Percentiles rank a stretch among this genome's conserved stretches.
These are phyloP conservation scores for Suillus tomentosus DNA, from an alignment of 768 basidiomycete species.

Conservation along the genomic window DNA sequence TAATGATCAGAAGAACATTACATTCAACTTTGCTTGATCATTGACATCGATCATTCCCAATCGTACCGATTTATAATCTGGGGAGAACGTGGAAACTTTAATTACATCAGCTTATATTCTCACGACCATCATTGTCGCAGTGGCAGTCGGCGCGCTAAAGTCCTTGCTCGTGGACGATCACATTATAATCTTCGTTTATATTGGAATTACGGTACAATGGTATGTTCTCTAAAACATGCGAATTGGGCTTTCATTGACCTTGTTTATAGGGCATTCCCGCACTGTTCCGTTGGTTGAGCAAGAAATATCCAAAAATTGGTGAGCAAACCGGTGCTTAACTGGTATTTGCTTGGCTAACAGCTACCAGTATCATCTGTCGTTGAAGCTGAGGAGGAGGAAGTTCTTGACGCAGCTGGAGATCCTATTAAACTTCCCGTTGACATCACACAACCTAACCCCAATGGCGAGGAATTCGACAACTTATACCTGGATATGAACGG, in stretches of 20 bases:
- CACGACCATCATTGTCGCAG: too few species aligned
- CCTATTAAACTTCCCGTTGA: slow-evolving; percentile 75
- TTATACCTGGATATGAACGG: slow-evolving; percentile 99
- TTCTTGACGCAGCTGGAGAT: slow-evolving; percentile 67
- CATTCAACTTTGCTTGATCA: too few species aligned
- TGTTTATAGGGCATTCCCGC: slow-evolving; percentile 88
- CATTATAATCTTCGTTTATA: background rate
- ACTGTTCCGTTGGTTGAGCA: slow-evolving; percentile 97
- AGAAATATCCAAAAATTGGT: slow-evolving; percentile 98
- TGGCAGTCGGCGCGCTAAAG: background rate
- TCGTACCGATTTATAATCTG: too few species aligned
- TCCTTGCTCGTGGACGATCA: slow-evolving; percentile 1
- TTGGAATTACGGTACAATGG: slow-evolving; percentile 2
- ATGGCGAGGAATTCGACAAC: slow-evolving; percentile 93
- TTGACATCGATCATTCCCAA: too few species aligned
- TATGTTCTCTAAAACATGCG: too few species aligned
- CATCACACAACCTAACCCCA: slow-evolving; percentile 85
- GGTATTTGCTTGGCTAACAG: slow-evolving; percentile 5
- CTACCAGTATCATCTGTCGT: slow-evolving; percentile 70
- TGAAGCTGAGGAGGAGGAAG: slow-evolving; percentile 80
- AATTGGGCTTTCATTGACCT: background rate
- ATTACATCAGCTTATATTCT: background rate
- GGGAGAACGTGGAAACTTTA: slow-evolving; percentile 10
- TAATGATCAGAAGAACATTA: too few species aligned
- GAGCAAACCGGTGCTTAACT: slow-evolving; percentile 28